Conservation (phyloP, 345 rosid species). For the Acer yangbiense region DNA sequence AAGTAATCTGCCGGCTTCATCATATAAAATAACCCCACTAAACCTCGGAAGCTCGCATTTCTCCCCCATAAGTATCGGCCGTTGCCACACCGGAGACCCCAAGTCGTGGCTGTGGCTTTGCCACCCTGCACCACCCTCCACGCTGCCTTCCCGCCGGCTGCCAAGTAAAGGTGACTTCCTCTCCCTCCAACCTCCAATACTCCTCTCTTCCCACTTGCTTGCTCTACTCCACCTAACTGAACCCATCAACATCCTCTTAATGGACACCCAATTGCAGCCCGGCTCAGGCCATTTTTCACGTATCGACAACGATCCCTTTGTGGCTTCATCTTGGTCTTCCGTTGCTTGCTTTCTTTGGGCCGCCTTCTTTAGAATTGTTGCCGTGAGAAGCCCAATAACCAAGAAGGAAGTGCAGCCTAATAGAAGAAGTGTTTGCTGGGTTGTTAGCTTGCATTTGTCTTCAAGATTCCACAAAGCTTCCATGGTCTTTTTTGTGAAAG, state of each 20-base stretch:
- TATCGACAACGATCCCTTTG: neutral
- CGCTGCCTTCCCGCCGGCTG: constrained; percentile 27
- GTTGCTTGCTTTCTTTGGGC: constrained; percentile 29
- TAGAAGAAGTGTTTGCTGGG: constrained; percentile 48
- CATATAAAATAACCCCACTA: constrained; percentile 80
- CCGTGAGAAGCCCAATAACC: constrained; percentile 47
- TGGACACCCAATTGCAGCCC: constrained; percentile 37
- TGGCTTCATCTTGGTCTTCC: constrained; percentile 10
- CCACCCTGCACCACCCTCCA: constrained; percentile 28
- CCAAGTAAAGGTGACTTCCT: constrained; percentile 28
- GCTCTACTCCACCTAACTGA: constrained; percentile 78
- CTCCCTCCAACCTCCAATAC: constrained; percentile 13
- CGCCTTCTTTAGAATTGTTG: constrained; percentile 39
- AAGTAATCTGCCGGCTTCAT: constrained; percentile 56
- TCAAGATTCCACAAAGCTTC: constrained; percentile 74
- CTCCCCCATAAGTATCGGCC: constrained; percentile 89
- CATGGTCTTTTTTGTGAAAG: constrained; percentile 33
- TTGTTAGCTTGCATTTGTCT: constrained; percentile 64
- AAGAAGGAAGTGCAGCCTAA: constrained; percentile 48
- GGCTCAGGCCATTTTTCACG: constrained; percentile 19
- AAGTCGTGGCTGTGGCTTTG: constrained; percentile 64
- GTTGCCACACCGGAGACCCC: constrained; percentile 70
- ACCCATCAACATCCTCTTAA: constrained; percentile 50
- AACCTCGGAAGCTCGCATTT: constrained; percentile 78
- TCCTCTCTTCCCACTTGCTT: constrained; percentile 50